Evolutionary conservation across 192 early-diverging fungal genomes (phyloP).

Genomic region (Umbelopsis isabellina): DNA sequence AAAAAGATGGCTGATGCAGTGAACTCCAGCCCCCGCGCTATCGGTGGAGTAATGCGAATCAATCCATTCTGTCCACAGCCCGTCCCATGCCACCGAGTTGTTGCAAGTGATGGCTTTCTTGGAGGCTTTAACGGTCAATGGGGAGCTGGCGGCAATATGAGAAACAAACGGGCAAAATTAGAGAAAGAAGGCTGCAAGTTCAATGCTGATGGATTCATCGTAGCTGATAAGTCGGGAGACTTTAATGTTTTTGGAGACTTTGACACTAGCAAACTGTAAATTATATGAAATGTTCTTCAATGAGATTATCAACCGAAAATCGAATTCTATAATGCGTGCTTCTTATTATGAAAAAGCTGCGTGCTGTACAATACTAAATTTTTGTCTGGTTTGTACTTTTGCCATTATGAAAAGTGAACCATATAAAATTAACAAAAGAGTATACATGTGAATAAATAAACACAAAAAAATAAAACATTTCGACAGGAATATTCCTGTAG

Average conservation of each 20-base stretch:
- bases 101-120: constrained; percentile 63
- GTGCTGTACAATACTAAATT: too few species aligned
- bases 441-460: constrained; percentile 5
- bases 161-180: constrained; percentile 69
- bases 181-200: constrained; percentile 65
- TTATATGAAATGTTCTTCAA: background rate
- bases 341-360: too few species aligned
- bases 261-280: constrained; percentile 21
- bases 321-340: too few species aligned
- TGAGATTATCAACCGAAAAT: too few species aligned
- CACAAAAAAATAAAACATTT: background rate
- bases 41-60: constrained; percentile 66
- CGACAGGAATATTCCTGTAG: background rate
- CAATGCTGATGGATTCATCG: constrained; percentile 57
- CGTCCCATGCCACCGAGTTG: constrained; percentile 73
- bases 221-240: constrained; percentile 40
- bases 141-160: constrained; percentile 63
- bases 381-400: too few species aligned
- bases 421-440: background rate
- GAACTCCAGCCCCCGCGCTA: constrained; percentile 62
- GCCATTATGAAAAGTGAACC: too few species aligned
- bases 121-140: constrained; percentile 71
- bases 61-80: constrained; percentile 75
- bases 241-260: constrained; percentile 58
- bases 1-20: constrained; percentile 66